Evolutionary conservation across 345 rosid genomes (phyloP), one percentile per base, ranked within the genome.

Genomic region (Carallia pectinifolia): DNA sequence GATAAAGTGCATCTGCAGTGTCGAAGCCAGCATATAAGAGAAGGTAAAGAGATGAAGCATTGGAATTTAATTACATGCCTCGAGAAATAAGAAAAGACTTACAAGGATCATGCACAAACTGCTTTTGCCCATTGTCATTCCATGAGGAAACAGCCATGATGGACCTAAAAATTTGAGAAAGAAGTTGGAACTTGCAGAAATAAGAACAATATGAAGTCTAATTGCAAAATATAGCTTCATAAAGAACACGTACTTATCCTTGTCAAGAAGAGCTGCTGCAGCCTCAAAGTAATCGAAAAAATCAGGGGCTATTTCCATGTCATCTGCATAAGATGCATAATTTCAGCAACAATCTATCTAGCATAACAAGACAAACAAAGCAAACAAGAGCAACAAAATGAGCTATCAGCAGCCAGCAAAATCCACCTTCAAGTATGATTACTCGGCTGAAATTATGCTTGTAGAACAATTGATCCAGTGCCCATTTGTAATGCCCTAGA

Each of bases 121-220:
- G 98, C 84, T 83, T 92, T 83, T 86, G 99, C 38, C 99, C 99
- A 81, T 96, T 96, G 87, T 96, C 99, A 92, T 96, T 96, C 99
- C 99, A 96, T 31, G 99, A 96, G 73, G 99, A 96, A 79, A 88
- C 95, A 70, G 97, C 99, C 97, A 96, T 87, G 65, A 96, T 89
- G 82, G 99, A 88, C 85, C 99, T 96, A 83, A 39, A 58, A 76
- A n/a, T 52, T 37, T 63, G 39, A 68, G 66, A 73, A 47, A 52
- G 39, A 58, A 59, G 37, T 36, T 60, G 19, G 27, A 40, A 63
- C n/a, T 40, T 1, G 7, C 65, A 52, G 53, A 56, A 50, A 6
- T 27, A 65, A 47, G 31, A 34, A 10, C 65, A 56, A 23, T 5
- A 56, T 23, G 31, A 56, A 56, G 60, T 30, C 33, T 19, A 56